Conservation (phyloP, 495 filamentous ascomycete genomes). For the Aeminium ludgeri region DNA sequence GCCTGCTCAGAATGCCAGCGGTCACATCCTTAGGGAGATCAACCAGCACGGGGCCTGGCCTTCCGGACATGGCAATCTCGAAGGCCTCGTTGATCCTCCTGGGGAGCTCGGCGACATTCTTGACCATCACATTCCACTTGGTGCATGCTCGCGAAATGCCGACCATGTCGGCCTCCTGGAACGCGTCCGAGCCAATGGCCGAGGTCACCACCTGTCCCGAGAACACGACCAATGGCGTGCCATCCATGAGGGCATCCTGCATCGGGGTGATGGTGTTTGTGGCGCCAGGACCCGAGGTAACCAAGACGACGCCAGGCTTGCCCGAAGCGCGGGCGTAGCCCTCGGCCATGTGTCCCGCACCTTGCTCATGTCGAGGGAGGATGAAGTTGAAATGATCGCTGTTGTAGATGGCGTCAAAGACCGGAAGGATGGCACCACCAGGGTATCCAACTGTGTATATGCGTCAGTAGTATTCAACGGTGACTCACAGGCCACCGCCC, state of each 20-base stretch:
- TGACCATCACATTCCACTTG: conserved; percentile 78
- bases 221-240: conserved; percentile 65
- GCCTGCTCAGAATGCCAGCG: conserved; percentile 42
- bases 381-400: conserved; percentile 67
- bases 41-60: conserved; percentile 64
- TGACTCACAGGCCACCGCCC: neutral
- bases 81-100: conserved; percentile 70
- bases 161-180: conserved; percentile 64
- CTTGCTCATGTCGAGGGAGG: conserved; percentile 63
- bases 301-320: conserved; percentile 59
- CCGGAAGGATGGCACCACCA: conserved; percentile 67
- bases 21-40: conserved; percentile 70
- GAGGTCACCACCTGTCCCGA: conserved; percentile 57
- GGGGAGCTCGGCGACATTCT: conserved; percentile 61
- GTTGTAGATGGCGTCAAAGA: conserved; percentile 71
- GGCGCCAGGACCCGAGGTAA: conserved; percentile 63
- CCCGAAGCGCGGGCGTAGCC: conserved; percentile 62
- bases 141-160: conserved; percentile 65
- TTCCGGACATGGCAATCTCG: conserved; percentile 60
- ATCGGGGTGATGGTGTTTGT: conserved; percentile 68
- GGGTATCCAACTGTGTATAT: conserved; percentile 44
- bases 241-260: conserved; percentile 63
- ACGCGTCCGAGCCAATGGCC: conserved; percentile 63
- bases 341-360: conserved; percentile 68
- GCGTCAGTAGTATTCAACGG: conserved; percentile 9